Conservation (phyloP, 2,329 filamentous ascomycete species). For the Scytalidium lignicola region DNA sequence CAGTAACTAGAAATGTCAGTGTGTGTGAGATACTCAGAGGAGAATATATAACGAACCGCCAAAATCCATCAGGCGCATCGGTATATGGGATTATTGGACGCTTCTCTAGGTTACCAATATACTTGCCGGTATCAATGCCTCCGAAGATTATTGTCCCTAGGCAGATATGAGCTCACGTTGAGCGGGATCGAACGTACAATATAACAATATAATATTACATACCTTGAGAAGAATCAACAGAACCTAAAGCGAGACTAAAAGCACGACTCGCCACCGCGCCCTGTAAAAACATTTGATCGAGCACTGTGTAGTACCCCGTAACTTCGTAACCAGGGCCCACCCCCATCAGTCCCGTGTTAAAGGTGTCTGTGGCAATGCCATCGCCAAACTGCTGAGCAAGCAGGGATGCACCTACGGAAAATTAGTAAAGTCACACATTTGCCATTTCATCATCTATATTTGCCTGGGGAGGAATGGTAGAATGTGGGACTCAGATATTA, state of each 20-base stretch:
- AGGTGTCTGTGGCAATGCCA: neutral
- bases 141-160: constrained; percentile 16
- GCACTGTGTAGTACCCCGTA: constrained; percentile 12
- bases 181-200: neutral
- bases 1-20: constrained; percentile 6
- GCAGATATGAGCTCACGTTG: neutral
- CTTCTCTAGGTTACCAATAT: constrained; percentile 10
- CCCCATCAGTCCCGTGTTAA: constrained; percentile 11
- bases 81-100: constrained; percentile 9
- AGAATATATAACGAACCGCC: no score
- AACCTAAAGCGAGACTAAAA: constrained; percentile 12
- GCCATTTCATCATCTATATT: no score
- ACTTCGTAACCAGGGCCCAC: constrained; percentile 5
- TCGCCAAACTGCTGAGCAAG: constrained; percentile 8
- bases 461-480: no score
- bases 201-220: neutral
- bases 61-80: no score
- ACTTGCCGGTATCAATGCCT: constrained; percentile 17
- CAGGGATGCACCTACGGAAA: constrained; percentile 4
- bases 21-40: no score
- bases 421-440: neutral
- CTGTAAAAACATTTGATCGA: constrained; percentile 12
- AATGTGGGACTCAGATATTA: neutral
- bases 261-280: constrained; percentile 11
- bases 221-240: constrained; percentile 12